Conservation (phyloP, 352 stramenopile species). For the Phytophthora pinifolia region DNA sequence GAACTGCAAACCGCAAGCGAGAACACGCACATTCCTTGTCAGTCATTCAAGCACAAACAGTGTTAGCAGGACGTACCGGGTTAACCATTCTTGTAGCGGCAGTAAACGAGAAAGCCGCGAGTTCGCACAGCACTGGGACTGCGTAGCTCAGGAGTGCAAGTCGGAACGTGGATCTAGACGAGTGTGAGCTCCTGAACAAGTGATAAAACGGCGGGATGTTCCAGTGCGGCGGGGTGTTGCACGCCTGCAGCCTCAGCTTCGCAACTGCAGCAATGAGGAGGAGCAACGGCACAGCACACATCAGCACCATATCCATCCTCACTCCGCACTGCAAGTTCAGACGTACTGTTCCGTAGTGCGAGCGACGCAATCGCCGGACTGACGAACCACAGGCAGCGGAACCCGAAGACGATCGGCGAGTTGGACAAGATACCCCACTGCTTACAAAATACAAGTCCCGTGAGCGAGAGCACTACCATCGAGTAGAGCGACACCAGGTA, state of each 20-base stretch:
- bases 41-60: not conserved
- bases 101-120: constrained; percentile 86
- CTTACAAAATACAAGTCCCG: constrained; percentile 83
- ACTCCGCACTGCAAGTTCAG: not conserved
- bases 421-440: constrained; percentile 64
- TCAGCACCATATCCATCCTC: constrained; percentile 1
- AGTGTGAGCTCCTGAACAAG: constrained; percentile 79
- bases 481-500: constrained; percentile 79
- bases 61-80: constrained; percentile 46
- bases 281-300: constrained; percentile 8
- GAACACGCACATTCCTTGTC: constrained; percentile 9
- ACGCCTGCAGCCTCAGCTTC: constrained; percentile 65
- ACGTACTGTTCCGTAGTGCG: constrained; percentile 73
- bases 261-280: constrained; percentile 46
- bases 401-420: constrained; percentile 55
- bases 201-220: constrained; percentile 83
- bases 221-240: constrained; percentile 81
- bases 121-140: constrained; percentile 79
- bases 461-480: constrained; percentile 80
- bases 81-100: constrained; percentile 88
- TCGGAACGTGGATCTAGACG: constrained; percentile 73
- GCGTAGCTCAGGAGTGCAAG: constrained; percentile 80
- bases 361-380: constrained; percentile 71
- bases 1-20: constrained; percentile 46
- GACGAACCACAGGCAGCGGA: constrained; percentile 68